These are phyloP conservation scores for Zygosaccharomyces sapae DNA, from an alignment of 1,139 yeast species.

Conservation along the genomic window DNA sequence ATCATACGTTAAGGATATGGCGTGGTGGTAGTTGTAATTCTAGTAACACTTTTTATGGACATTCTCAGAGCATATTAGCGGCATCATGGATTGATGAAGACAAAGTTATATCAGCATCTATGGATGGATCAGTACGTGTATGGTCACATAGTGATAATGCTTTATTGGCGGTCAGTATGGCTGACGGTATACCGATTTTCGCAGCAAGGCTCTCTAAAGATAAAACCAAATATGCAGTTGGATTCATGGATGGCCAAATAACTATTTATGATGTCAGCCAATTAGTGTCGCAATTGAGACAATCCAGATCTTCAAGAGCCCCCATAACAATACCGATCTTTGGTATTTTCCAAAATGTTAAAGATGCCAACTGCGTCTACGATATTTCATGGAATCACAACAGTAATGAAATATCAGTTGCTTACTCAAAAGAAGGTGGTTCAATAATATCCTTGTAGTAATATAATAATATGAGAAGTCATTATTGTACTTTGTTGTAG, in stretches of 20 bases:
- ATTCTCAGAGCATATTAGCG: conserved; percentile 53
- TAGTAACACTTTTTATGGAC: conserved; percentile 44
- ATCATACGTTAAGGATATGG: conserved; percentile 72
- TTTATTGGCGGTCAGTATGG: conserved; percentile 38
- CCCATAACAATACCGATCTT: conserved; percentile 15
- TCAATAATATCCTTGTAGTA: conserved; percentile 13
- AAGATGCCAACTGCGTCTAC: conserved; percentile 16
- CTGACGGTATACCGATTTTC: conserved; percentile 52
- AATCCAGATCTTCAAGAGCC: background rate
- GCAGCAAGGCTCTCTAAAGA: conserved; percentile 53
- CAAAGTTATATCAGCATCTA: conserved; percentile 47
- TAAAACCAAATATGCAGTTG: conserved; percentile 50
- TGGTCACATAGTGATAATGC: conserved; percentile 58
- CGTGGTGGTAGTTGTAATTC: conserved; percentile 53
- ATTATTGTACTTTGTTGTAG: background rate
- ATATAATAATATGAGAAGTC: background rate
- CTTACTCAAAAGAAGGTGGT: conserved; percentile 17
- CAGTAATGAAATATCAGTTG: conserved; percentile 14
- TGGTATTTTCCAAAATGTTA: conserved; percentile 18
- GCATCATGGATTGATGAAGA: conserved; percentile 49
- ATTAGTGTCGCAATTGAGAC: conserved; percentile 9
- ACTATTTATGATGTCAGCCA: conserved; percentile 21
- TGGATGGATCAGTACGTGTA: conserved; percentile 66
- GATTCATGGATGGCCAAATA: conserved; percentile 57
- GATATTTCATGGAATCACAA: conserved; percentile 19